phyloP scores from a whole-genome alignment of 2,329 filamentous ascomycete genomes.

The Colletotrichum truncatum region DNA sequence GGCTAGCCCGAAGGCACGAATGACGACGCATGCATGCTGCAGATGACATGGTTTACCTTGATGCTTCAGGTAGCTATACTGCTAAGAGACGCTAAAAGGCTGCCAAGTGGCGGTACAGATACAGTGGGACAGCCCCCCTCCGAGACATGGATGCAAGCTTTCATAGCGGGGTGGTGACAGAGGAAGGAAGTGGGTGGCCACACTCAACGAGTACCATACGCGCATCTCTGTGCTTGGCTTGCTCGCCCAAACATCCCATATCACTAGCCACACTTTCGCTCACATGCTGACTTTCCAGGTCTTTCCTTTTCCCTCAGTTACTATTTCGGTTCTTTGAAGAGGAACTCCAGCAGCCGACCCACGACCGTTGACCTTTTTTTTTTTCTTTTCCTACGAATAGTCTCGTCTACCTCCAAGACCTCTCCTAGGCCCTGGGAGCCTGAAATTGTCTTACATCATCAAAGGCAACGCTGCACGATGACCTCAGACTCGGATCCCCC shows the following conservation, averaged over 20 bases:
- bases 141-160: conserved; percentile 28
- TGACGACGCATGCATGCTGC: conserved; percentile 31
- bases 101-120: conserved; percentile 21
- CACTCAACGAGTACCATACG: not conserved
- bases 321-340: not conserved
- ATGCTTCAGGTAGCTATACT: conserved; percentile 22
- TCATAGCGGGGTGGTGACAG: conserved; percentile 21
- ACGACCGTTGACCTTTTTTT: not conserved
- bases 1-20: conserved; percentile 3
- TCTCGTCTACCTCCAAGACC: conserved; percentile 1
- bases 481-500: conserved; percentile 32
- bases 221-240: not conserved
- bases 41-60: conserved; percentile 27
- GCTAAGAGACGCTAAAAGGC: not conserved
- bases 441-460: conserved; percentile 15
- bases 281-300: conserved; percentile 7
- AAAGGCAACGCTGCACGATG: conserved; percentile 17
- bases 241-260: conserved; percentile 13
- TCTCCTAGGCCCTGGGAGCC: conserved; percentile 6
- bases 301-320: not conserved
- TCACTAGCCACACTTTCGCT: conserved; percentile 25
- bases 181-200: conserved; percentile 20
- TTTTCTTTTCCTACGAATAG: conserved; percentile 3
- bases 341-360: not conserved
- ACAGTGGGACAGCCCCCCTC: conserved; percentile 26